phyloP scores from a whole-genome alignment of 371 early-diverging fungal species.

The Apophysomyces variabilis region DNA sequence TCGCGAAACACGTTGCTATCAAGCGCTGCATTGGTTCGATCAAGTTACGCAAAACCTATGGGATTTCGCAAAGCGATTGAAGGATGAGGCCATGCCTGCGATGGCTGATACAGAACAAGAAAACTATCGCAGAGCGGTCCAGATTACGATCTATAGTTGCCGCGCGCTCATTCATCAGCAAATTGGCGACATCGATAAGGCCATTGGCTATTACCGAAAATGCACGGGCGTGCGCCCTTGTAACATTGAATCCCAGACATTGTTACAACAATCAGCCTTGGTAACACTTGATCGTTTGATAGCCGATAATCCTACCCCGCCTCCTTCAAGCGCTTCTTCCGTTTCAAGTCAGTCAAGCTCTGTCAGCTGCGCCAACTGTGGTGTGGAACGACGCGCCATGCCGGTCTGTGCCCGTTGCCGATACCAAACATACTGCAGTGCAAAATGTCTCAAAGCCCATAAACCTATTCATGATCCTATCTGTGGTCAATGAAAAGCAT shows the following conservation, averaged over 20 bases:
- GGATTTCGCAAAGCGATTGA: conserved; percentile 43
- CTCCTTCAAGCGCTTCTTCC: conserved; percentile 7
- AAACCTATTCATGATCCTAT: not conserved
- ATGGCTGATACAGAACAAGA: conserved; percentile 15
- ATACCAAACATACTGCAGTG: conserved; percentile 28
- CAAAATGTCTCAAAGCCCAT: conserved; percentile 18
- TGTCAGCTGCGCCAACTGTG: conserved; percentile 19
- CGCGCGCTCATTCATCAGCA: conserved; percentile 45
- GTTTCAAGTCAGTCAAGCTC: conserved; percentile 9
- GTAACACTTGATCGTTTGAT: conserved; percentile 28
- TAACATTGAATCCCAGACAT: conserved; percentile 28
- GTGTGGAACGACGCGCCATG: conserved; percentile 25
- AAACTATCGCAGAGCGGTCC: conserved; percentile 38
- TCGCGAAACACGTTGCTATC: conserved; percentile 14
- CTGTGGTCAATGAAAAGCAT: not conserved
- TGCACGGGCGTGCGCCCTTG: conserved; percentile 32
- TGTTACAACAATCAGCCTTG: conserved; percentile 23
- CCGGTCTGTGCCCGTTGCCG: conserved; percentile 32
- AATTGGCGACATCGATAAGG: conserved; percentile 29
- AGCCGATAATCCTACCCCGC: conserved; percentile 7
- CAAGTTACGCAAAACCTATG: conserved; percentile 29
- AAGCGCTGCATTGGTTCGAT: conserved; percentile 35
- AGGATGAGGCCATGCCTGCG: conserved; percentile 31
- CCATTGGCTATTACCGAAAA: conserved; percentile 35
- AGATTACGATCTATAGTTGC: conserved; percentile 46